phyloP scores from a whole-genome alignment of 106 monocot genomes.

The Cymbidium sinense region DNA sequence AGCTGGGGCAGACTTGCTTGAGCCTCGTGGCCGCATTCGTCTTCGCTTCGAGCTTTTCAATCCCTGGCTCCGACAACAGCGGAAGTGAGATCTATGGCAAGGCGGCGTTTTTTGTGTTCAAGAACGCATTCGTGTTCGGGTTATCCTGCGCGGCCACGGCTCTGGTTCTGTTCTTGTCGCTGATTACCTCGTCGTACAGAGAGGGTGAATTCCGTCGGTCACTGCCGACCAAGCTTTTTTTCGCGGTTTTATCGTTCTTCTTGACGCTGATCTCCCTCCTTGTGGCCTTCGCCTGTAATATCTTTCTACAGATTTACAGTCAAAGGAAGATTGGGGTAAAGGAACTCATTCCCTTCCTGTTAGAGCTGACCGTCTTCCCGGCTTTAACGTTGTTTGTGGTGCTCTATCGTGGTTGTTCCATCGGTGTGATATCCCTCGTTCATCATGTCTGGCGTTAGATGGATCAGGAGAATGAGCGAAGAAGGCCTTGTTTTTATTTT shows the following conservation, averaged over 20 bases:
- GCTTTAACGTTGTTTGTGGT: constrained; percentile 6
- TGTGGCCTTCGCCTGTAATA: constrained; percentile 27
- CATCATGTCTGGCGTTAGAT: constrained; percentile 14
- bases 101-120: constrained; percentile 27
- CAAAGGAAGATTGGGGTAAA: background rate
- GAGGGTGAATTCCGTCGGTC: constrained; percentile 19
- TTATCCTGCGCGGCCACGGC: constrained; percentile 30
- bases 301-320: constrained; percentile 23
- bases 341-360: constrained; percentile 14
- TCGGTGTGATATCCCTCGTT: constrained; percentile 4
- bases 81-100: constrained; percentile 15
- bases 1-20: constrained; percentile 28
- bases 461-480: too few species aligned
- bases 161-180: constrained; percentile 31
- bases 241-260: constrained; percentile 21
- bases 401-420: constrained; percentile 11
- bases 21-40: constrained; percentile 35
- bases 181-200: constrained; percentile 21
- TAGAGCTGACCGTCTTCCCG: constrained; percentile 25
- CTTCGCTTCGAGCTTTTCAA: constrained; percentile 33
- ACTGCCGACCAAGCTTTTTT: constrained; percentile 24
- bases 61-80: constrained; percentile 2
- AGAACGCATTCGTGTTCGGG: constrained; percentile 26
- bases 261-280: constrained; percentile 11
- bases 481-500: too few species aligned